These are phyloP conservation scores for Phytophthora niederhauseri DNA, from an alignment of 352 stramenopile species.

Conservation along the genomic window DNA sequence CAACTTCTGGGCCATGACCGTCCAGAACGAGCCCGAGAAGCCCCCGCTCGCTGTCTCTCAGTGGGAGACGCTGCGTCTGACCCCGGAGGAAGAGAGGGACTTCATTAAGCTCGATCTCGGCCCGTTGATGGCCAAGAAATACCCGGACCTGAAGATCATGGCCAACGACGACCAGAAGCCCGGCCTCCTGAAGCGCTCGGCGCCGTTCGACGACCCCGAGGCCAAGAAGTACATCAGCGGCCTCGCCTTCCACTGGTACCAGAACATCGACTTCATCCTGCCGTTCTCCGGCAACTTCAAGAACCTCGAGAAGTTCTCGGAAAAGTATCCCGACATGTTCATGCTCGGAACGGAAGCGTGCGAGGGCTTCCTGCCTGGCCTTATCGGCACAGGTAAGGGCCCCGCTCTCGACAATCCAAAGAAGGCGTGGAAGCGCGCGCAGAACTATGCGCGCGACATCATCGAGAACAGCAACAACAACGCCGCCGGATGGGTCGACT, in stretches of 20 bases:
- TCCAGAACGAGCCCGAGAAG: constrained; percentile 80
- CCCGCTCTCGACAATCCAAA: constrained; percentile 42
- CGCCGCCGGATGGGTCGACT: constrained; percentile 84
- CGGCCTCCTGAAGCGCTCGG: constrained; percentile 45
- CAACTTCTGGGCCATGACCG: constrained; percentile 81
- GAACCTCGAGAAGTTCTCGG: constrained; percentile 58
- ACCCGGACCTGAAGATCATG: constrained; percentile 87
- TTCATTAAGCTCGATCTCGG: constrained; percentile 85
- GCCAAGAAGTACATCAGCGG: constrained; percentile 77
- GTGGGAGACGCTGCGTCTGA: constrained; percentile 68
- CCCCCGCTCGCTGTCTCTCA: constrained; percentile 20
- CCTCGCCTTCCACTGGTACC: constrained; percentile 89
- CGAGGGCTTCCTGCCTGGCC: constrained; percentile 52
- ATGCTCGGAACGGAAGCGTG: constrained; percentile 85
- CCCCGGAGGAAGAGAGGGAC: constrained; percentile 45
- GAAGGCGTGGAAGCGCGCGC: constrained; percentile 61
- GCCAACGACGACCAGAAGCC: constrained; percentile 87
- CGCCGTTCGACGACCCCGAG: constrained; percentile 52
- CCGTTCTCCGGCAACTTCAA: constrained; percentile 6
- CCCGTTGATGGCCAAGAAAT: constrained; percentile 61
- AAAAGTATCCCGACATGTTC: constrained; percentile 62
- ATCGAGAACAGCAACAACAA: constrained; percentile 86
- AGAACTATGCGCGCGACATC: constrained; percentile 87
- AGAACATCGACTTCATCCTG: constrained; percentile 59
- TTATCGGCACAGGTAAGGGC: constrained; percentile 49